phyloP scores from a whole-genome alignment of 805 yeast genomes.

The Cyberlindnera meyerae region DNA sequence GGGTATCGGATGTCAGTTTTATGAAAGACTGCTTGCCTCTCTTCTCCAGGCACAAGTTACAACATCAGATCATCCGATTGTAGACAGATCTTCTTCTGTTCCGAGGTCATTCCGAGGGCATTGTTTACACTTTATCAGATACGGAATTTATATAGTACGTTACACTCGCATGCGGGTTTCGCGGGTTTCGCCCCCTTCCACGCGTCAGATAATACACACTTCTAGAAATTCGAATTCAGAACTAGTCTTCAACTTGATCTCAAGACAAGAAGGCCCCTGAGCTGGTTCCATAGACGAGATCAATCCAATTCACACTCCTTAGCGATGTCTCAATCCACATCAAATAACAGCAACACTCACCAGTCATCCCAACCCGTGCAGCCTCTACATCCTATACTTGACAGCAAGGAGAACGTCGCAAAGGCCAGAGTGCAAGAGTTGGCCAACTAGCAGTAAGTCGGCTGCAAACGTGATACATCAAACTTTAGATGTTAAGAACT shows the following conservation, averaged over 20 bases:
- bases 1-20: too few species aligned
- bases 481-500: conserved; percentile 1
- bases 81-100: background rate
- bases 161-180: too few species aligned
- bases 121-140: conserved; percentile 19
- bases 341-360: conserved; percentile 1
- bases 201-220: too few species aligned
- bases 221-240: too few species aligned
- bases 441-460: conserved; percentile 25
- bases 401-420: conserved; percentile 24
- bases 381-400: conserved; percentile 27
- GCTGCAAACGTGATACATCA: background rate
- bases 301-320: too few species aligned
- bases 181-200: background rate
- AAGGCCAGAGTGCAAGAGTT: conserved; percentile 27
- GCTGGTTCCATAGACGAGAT: too few species aligned
- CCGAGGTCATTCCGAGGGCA: conserved; percentile 7
- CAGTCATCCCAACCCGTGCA: conserved; percentile 19
- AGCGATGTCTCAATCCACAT: too few species aligned
- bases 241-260: too few species aligned
- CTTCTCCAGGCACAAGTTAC: too few species aligned
- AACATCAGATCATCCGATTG: background rate
- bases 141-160: too few species aligned
- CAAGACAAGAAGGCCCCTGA: too few species aligned
- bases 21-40: too few species aligned